phyloP scores from a whole-genome alignment of 2,329 filamentous ascomycete species.

The Colletotrichum shisoi region DNA sequence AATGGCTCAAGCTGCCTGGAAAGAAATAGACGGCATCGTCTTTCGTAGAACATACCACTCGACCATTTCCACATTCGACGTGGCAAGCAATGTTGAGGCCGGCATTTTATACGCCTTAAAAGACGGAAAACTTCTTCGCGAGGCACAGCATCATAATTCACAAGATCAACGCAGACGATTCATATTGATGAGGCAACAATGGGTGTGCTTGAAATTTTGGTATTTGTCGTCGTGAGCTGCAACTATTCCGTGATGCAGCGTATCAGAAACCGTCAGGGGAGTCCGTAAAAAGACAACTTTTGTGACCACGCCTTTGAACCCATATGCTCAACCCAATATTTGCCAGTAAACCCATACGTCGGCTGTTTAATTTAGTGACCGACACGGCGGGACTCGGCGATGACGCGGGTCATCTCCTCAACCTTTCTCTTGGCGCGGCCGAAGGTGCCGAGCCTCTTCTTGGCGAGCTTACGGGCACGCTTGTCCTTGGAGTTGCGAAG shows the following conservation, averaged over 20 bases:
- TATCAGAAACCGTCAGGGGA: constrained; percentile 46
- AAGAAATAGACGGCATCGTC: constrained; percentile 66
- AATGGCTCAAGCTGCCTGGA: constrained; percentile 75
- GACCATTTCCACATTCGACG: not conserved
- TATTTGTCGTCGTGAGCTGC: constrained; percentile 49
- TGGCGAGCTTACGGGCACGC: constrained; percentile 97
- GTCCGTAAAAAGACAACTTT: constrained; percentile 44
- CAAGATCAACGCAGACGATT: not conserved
- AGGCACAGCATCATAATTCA: not conserved
- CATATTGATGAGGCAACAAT: constrained; percentile 4
- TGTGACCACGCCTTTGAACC: constrained; percentile 49
- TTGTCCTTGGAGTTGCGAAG: constrained; percentile 99
- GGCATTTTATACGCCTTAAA: not conserved
- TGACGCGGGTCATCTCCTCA: constrained; percentile 97
- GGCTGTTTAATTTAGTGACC: constrained; percentile 60
- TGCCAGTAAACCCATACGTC: constrained; percentile 20
- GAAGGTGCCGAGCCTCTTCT: constrained; percentile 99
- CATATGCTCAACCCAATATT: constrained; percentile 40
- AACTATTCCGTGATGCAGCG: constrained; percentile 46
- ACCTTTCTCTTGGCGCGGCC: constrained; percentile 99
- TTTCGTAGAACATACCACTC: constrained; percentile 40
- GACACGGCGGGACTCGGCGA: constrained; percentile 86
- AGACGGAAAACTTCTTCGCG: not conserved
- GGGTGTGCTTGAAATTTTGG: constrained; percentile 44
- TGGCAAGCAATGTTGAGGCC: not conserved